Base-by-base conservation (phyloP, 2,329 filamentous ascomycete genomes). In the Tolypocladium pustulatum region DNA sequence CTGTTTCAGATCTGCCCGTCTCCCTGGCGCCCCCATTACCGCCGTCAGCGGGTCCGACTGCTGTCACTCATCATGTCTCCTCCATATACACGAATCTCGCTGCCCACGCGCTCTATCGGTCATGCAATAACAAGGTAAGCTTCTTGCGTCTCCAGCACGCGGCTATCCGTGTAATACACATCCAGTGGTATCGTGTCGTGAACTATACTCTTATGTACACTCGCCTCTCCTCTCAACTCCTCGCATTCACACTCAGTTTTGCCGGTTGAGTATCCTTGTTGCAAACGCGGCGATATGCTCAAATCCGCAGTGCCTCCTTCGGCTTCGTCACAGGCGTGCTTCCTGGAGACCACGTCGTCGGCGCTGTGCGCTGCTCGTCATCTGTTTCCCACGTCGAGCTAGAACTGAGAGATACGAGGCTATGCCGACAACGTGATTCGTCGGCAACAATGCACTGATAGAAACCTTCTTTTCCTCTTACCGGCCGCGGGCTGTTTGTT, bases 401-500 rank as follows among this genome's bases (percentile, higher is more conserved):
- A 2, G 78, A 79, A 53, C 76, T 76, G 54, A 73, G 66, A 32
- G 77, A 79, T 58, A 78, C 77, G 57, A 75, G 69, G 65, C 79
- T 82, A 36, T 49, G 65, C 55, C 69, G 69, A 30, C 63, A 67
- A 43, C 66, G 60, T 54, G 62, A 57, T 66, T 55, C 73, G 65
- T 58, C 64, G 57, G 70, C 71, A 37, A 75, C 72, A 20, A 84
- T 72, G 57, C 79, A 81, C 67, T 84, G 80, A 65, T 86, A 86
- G 68, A 83, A 86, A 4, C 81, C 83, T 36, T 84, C 80, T 12
- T 68, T 71, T 30, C 70, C 73, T 49, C 73, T 81, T 51, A 84
- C 69, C 12, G 82, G 80, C 46, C 71, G 77, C 2, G 82, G 82
- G 5, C 69, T 70, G 63, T 84, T 86, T 54, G 82, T 85, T 32